A percentile compares a stretch with the other conserved stretches of the same genome.
Conservation (phyloP, 164 flowering plant genomes). For the Aristolochia californica region DNA sequence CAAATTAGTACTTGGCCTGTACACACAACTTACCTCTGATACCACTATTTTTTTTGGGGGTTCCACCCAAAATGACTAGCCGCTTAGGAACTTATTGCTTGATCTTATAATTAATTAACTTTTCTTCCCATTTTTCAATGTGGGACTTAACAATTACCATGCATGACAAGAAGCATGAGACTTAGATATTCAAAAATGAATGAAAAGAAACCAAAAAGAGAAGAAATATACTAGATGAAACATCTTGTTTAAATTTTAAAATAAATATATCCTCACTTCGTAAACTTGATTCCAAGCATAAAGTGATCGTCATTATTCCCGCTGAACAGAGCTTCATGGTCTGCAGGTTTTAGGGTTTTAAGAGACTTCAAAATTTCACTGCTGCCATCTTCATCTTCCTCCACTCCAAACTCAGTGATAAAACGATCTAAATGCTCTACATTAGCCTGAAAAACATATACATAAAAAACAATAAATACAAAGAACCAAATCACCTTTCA, state of each 20-base stretch:
- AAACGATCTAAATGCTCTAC: constrained; percentile 74
- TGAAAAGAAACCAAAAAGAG: not conserved
- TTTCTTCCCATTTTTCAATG: too few relatives aligned
- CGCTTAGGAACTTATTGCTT: too few relatives aligned
- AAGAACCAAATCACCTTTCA: not conserved
- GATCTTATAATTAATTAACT: too few relatives aligned
- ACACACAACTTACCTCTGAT: too few relatives aligned
- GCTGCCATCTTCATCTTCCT: constrained; percentile 25
- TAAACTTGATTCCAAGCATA: constrained; percentile 80
- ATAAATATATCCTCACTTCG: constrained; percentile 41
- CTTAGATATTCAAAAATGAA: too few relatives aligned
- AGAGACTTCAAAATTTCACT: constrained; percentile 19
- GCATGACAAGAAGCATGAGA: too few relatives aligned
- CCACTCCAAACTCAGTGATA: constrained; percentile 49
- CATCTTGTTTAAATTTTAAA: not conserved
- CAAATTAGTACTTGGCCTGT: too few relatives aligned
- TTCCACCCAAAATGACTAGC: too few relatives aligned
- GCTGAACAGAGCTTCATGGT: constrained; percentile 61
- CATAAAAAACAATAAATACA: not conserved
- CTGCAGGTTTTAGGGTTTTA: constrained; percentile 66
- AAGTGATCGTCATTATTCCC: constrained; percentile 70
- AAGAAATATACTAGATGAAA: not conserved
- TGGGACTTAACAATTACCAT: too few relatives aligned
- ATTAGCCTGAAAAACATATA: constrained; percentile 33
- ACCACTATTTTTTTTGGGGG: too few relatives aligned